Conservation (phyloP, 2,329 filamentous ascomycete species). For the Pseudocercospora cruenta region DNA sequence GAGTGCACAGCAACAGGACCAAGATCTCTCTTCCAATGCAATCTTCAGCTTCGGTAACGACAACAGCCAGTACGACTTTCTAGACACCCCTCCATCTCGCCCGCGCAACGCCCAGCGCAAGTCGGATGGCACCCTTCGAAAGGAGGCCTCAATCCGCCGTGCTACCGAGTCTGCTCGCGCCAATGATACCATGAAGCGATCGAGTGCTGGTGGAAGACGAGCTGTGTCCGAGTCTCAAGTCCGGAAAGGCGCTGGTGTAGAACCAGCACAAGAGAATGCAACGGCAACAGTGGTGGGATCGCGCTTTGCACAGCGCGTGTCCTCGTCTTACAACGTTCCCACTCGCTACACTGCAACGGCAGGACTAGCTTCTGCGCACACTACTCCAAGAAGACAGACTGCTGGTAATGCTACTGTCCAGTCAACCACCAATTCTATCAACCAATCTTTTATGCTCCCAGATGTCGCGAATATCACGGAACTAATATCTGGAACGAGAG, state of each 20-base stretch:
- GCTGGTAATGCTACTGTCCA: constrained; percentile 41
- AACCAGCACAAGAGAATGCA: constrained; percentile 49
- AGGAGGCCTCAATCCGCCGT: constrained; percentile 51
- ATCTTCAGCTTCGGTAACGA: constrained; percentile 55
- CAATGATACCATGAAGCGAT: constrained; percentile 39
- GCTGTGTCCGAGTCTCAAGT: constrained; percentile 61
- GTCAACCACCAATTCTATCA: constrained; percentile 54
- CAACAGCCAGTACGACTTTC: constrained; percentile 51
- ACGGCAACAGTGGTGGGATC: constrained; percentile 55
- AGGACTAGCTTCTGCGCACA: constrained; percentile 21
- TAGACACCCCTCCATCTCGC: constrained; percentile 46
- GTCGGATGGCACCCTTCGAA: constrained; percentile 44
- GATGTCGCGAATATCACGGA: constrained; percentile 65
- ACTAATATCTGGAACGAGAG: constrained; percentile 61
- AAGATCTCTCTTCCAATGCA: constrained; percentile 55
- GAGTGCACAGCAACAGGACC: constrained; percentile 42
- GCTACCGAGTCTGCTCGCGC: constrained; percentile 45
- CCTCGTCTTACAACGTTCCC: constrained; percentile 24
- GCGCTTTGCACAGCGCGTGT: constrained; percentile 50
- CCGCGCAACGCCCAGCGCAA: constrained; percentile 36
- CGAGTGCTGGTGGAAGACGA: constrained; percentile 38
- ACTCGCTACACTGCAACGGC: constrained; percentile 25
- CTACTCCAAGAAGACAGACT: constrained; percentile 31
- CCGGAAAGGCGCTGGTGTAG: constrained; percentile 56
- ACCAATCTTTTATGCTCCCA: constrained; percentile 62